phyloP scores from a whole-genome alignment of 768 basidiomycete species.

The Boletus pseudopeckii region DNA sequence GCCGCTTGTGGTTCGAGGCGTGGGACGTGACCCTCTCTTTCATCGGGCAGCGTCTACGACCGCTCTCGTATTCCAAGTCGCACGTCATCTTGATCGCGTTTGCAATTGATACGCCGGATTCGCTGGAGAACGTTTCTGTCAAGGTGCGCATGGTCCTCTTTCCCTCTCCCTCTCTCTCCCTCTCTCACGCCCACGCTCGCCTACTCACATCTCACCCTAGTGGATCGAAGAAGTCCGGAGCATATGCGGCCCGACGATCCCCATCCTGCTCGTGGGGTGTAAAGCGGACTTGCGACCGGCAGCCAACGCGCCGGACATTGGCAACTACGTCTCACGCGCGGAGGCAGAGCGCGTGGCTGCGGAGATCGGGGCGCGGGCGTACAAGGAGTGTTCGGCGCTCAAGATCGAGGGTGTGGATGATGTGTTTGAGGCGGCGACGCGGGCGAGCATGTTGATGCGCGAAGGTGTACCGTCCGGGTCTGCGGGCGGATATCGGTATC shows the following conservation, averaged over 20 bases:
- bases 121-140: conserved; percentile 89
- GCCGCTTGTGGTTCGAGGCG: not conserved
- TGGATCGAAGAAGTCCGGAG: conserved; percentile 98
- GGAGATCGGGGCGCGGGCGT: conserved; percentile 85
- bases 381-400: conserved; percentile 92
- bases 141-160: conserved; percentile 52
- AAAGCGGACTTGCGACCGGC: conserved; percentile 88
- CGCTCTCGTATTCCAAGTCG: conserved; percentile 96
- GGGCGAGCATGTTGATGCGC: conserved; percentile 94
- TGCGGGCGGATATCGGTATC: conserved; percentile 50
- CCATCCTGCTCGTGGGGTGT: conserved; percentile 94
- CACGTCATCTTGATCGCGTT: conserved; percentile 99
- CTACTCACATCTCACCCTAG: conserved; percentile 38
- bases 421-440: conserved; percentile 95
- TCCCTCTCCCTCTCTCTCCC: too few species aligned
- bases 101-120: conserved; percentile 93
- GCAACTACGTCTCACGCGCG: conserved; percentile 66
- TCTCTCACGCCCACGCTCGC: not conserved
- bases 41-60: conserved; percentile 70
- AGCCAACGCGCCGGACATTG: conserved; percentile 41
- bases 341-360: conserved; percentile 81
- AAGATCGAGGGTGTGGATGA: conserved; percentile 93
- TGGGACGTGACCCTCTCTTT: not conserved
- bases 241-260: conserved; percentile 91
- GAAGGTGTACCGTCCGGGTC: conserved; percentile 65